phyloP scores from a whole-genome alignment of 768 basidiomycete genomes.

The Termitomyces sp. region DNA sequence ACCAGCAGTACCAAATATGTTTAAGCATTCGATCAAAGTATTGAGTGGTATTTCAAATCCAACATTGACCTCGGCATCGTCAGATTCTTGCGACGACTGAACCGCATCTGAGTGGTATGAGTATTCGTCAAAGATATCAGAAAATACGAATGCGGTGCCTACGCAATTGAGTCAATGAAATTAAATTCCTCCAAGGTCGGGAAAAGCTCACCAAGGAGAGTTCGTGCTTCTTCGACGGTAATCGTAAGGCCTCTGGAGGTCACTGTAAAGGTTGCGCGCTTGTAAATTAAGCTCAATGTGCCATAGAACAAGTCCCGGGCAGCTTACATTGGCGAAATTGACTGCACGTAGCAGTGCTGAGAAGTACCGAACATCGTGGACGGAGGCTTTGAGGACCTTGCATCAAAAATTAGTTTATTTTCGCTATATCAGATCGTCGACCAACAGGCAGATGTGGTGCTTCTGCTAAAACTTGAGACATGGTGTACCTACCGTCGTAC shows the following conservation, averaged over 20 bases:
- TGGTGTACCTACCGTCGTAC: neutral
- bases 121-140: constrained; percentile 80
- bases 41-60: constrained; percentile 84
- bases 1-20: constrained; percentile 87
- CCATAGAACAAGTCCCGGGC: neutral
- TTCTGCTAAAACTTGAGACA: neutral
- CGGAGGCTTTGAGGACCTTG: constrained; percentile 64
- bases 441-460: neutral
- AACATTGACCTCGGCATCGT: constrained; percentile 34
- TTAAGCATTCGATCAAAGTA: constrained; percentile 85
- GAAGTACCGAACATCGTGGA: constrained; percentile 82
- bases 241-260: constrained; percentile 69
- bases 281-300: constrained; percentile 8
- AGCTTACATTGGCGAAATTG: constrained; percentile 73
- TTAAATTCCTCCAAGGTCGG: neutral
- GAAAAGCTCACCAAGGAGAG: constrained; percentile 59
- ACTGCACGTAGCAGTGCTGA: constrained; percentile 78
- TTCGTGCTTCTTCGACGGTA: constrained; percentile 82
- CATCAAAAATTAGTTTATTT: neutral
- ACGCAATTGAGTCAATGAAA: neutral
- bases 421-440: neutral
- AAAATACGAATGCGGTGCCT: constrained; percentile 85
- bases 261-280: constrained; percentile 79
- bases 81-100: constrained; percentile 25
- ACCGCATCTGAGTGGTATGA: constrained; percentile 48